Percentiles rank a stretch among this genome's conserved stretches.
Conservation (phyloP, 1,284 basidiomycete genomes). For the Phenoliferia sp. region DNA sequence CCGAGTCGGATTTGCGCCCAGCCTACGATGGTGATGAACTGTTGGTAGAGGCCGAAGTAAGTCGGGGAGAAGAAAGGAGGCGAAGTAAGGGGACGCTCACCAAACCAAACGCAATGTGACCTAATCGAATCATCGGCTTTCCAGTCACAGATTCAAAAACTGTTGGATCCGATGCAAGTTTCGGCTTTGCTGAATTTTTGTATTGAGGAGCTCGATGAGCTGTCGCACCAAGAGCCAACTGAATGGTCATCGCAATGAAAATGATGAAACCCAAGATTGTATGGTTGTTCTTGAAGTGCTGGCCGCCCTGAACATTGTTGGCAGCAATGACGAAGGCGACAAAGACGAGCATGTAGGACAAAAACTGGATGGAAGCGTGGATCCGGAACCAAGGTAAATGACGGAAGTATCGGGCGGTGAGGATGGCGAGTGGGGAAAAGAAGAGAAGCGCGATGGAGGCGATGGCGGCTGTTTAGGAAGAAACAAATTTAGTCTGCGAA, state of each 20-base stretch:
- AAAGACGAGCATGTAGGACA: background rate
- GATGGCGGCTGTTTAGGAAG: background rate
- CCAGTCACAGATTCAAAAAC: background rate
- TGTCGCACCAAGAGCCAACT: background rate
- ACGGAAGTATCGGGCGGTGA: background rate
- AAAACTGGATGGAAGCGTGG: background rate
- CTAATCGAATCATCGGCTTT: background rate
- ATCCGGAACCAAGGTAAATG: conserved; percentile 2
- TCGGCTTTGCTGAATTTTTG: background rate
- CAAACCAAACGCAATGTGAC: background rate
- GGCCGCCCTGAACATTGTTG: background rate
- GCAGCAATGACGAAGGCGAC: background rate
- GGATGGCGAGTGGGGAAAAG: background rate
- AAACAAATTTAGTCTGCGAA: background rate
- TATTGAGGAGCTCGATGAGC: background rate
- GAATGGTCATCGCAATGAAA: background rate
- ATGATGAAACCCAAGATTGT: background rate
- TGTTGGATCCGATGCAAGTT: background rate
- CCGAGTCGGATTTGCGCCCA: background rate
- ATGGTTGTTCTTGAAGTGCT: background rate
- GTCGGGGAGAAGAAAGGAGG: background rate
- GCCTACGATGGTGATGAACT: background rate
- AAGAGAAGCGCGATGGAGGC: background rate
- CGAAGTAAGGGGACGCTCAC: background rate
- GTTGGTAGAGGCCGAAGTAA: too few species aligned